phyloP scores from a whole-genome alignment of 2,329 filamentous ascomycete genomes.

The Cephalotrichum gorgonifer region DNA sequence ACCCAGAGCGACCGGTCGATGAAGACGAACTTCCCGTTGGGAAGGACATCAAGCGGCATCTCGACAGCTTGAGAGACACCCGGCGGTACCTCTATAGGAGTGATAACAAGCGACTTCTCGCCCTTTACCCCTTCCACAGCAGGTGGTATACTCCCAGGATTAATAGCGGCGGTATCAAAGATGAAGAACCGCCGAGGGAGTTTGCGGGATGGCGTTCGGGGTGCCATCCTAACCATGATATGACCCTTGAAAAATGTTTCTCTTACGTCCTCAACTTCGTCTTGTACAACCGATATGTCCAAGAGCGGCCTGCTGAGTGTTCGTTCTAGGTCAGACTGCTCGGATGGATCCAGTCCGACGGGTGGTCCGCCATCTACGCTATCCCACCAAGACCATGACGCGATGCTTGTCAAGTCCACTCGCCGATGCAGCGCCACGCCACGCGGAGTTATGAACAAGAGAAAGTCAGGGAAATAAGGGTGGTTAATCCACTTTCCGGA shows the following conservation, averaged over 20 bases:
- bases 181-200: neutral
- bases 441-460: neutral
- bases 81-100: neutral
- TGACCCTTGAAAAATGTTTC: neutral
- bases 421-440: neutral
- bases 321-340: neutral
- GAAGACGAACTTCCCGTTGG: neutral
- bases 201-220: neutral
- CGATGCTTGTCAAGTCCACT: neutral
- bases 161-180: neutral
- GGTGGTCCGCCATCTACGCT: neutral
- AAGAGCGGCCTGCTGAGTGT: neutral
- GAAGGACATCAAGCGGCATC: neutral
- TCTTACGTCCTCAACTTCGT: neutral
- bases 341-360: neutral
- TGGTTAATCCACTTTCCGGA: neutral
- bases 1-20: neutral
- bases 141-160: neutral
- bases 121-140: neutral
- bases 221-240: neutral
- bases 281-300: neutral
- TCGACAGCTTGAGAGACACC: neutral
- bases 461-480: neutral
- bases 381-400: neutral
- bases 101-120: neutral